A percentile compares a stretch with the other conserved stretches of the same genome.
Conservation (phyloP, 805 yeast species). For the Cyberlindnera amylophila region DNA sequence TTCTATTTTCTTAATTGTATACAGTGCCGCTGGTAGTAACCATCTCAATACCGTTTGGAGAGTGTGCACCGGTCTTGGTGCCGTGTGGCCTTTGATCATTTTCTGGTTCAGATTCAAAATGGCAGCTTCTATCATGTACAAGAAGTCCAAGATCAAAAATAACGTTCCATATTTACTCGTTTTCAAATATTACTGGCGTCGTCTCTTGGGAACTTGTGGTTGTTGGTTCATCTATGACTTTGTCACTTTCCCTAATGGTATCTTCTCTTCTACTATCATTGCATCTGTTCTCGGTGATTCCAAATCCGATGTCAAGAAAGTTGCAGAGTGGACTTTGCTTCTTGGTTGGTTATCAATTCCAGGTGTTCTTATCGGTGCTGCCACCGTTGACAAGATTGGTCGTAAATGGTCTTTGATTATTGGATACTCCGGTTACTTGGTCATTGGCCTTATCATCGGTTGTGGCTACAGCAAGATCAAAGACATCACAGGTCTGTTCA, state of each 20-base stretch:
- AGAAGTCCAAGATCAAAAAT: slow-evolving; percentile 57
- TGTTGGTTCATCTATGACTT: slow-evolving; percentile 82
- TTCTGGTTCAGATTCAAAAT: slow-evolving; percentile 69
- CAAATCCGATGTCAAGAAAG: slow-evolving; percentile 41
- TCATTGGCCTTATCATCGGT: slow-evolving; percentile 70
- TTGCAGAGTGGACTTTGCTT: slow-evolving; percentile 72
- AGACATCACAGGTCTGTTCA: slow-evolving; percentile 58
- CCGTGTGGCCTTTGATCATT: slow-evolving; percentile 65
- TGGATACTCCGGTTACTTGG: slow-evolving; percentile 68
- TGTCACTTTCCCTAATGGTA: slow-evolving; percentile 76
- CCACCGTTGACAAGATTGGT: slow-evolving; percentile 58
- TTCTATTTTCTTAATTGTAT: slow-evolving; percentile 62
- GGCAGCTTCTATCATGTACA: slow-evolving; percentile 63
- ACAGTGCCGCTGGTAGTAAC: slow-evolving; percentile 44
- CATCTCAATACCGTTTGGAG: slow-evolving; percentile 60
- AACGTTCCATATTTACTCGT: slow-evolving; percentile 57
- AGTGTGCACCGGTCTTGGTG: slow-evolving; percentile 61
- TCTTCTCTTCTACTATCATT: slow-evolving; percentile 61
- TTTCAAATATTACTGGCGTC: slow-evolving; percentile 62
- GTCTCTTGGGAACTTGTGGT: slow-evolving; percentile 65
- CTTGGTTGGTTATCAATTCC: slow-evolving; percentile 66
- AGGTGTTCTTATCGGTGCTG: slow-evolving; percentile 70
- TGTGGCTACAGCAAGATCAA: slow-evolving; percentile 53
- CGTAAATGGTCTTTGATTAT: slow-evolving; percentile 67
- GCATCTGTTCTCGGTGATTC: slow-evolving; percentile 41